Conservation (phyloP, 2,329 filamentous ascomycete species). For the Ciborinia camelliae region DNA sequence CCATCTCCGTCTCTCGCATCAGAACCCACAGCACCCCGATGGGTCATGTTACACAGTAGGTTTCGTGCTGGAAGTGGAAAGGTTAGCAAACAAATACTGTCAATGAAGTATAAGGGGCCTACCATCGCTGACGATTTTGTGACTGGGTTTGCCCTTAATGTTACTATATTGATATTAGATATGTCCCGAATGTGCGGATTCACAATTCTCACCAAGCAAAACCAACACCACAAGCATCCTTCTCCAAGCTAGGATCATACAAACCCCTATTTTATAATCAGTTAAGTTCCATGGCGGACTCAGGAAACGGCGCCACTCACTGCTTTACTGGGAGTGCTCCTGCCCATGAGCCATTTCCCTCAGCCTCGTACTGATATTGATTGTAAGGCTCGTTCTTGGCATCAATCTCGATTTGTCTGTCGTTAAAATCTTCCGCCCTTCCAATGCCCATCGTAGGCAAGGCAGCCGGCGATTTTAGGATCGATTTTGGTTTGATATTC, state of each 20-base stretch:
- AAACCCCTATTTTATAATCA: conserved; percentile 57
- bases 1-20: conserved; percentile 97
- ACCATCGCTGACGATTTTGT: conserved; percentile 99
- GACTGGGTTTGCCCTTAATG: conserved; percentile 94
- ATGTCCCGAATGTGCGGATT: not conserved
- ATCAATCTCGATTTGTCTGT: conserved; percentile 61
- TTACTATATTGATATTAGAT: conserved; percentile 55
- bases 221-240: conserved; percentile 99
- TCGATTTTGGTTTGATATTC: conserved; percentile 25
- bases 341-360: conserved; percentile 86
- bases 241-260: conserved; percentile 93
- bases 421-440: conserved; percentile 63
- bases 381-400: conserved; percentile 58
- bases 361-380: conserved; percentile 81
- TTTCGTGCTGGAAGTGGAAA: conserved; percentile 63
- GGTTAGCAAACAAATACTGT: conserved; percentile 36
- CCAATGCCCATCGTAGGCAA: conserved; percentile 63
- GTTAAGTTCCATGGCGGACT: not conserved
- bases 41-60: conserved; percentile 99
- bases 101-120: conserved; percentile 29
- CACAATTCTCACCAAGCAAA: conserved; percentile 78
- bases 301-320: conserved; percentile 42
- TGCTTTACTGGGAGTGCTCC: conserved; percentile 95
- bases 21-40: conserved; percentile 95
- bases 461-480: conserved; percentile 26